Evolutionary conservation across 148 eudicot genomes (phyloP), one percentile per base, ranked within the genome.

Genomic region (Vaccinium vitisidaea): DNA sequence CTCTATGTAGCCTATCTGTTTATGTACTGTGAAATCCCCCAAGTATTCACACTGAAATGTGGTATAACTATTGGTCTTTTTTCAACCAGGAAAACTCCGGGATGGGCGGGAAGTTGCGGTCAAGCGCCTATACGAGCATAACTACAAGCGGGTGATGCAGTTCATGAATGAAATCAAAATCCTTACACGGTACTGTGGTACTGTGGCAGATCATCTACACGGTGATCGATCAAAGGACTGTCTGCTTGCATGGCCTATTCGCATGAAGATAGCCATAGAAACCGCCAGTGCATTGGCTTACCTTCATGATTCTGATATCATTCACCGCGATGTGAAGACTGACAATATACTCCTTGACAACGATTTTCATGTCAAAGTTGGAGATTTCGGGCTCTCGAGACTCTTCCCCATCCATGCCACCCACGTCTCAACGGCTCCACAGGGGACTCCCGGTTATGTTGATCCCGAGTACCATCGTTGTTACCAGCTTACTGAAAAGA

Each of bases 101-200:
- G 94, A 93, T 63, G 94, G 92, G 10, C 82, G 91, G 77, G 94
- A 92, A 84, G 94, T 93, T 67, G 96, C 96, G 8, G 90, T 93
- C 59, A 92, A 93, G 86, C 90, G 94, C 54, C 89, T 93, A 1
- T 88, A 92, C 46, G 90, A 83, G 71, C 85, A 73, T 84, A 84
- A 54, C 65, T 71, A 18, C 83, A 75, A 75, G 82, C n/a, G 59
- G 75, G 81, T 83, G 82, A 82, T 23, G 18, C 52, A 79, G 23
- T 79, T 54, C 48, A 54, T 79, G 48, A 79, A 79, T 15, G 82
- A 79, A 79, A 15, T 79, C 7, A 12, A 54, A 55, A 54, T 79
- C 25, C 82, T 79, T 3, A 79, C 82, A n/a, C n/a, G n/a, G n/a
- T n/a, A n/a, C n/a, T n/a, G n/a, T 84, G 93, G 92, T 80, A 93